phyloP scores from a whole-genome alignment of 139 green algal species.

The Chlorella vulgaris region DNA sequence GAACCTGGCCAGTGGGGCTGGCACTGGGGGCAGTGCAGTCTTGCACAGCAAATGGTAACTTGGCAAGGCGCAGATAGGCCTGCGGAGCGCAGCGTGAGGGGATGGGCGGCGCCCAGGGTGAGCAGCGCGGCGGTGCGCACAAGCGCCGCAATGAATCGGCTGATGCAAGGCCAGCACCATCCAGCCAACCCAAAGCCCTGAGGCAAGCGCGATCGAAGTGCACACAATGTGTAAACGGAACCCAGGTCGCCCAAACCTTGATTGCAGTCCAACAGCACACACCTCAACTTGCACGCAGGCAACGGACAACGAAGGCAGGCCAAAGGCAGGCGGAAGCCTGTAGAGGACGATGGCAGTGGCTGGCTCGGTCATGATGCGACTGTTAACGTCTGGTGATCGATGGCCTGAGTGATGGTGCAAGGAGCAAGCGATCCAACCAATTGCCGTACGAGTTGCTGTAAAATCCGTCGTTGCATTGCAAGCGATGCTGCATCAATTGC shows the following conservation, averaged over 20 bases:
- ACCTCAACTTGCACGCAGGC: constrained; percentile 43
- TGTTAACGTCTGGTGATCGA: no score
- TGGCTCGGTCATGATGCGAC: background rate
- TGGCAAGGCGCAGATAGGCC: constrained; percentile 40
- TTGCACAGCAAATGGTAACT: constrained; percentile 24
- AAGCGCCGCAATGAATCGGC: no score
- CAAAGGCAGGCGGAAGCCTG: constrained; percentile 14
- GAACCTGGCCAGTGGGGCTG: constrained; percentile 36
- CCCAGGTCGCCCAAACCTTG: background rate
- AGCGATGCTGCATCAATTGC: no score
- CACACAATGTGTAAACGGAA: no score
- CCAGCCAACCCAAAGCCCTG: no score
- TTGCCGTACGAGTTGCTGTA: no score
- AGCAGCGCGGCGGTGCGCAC: no score
- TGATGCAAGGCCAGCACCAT: no score
- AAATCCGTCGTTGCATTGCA: no score
- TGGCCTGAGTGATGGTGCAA: no score
- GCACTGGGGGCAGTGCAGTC: constrained; percentile 28
- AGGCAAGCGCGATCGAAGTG: no score
- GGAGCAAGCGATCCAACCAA: no score
- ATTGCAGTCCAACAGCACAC: background rate
- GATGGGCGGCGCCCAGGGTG: background rate
- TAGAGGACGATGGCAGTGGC: constrained; percentile 16
- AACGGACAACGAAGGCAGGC: constrained; percentile 15
- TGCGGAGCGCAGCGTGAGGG: background rate